These are phyloP conservation scores for Dioscorea zingiberensis DNA, from an alignment of 106 monocot species.

Conservation along the genomic window DNA sequence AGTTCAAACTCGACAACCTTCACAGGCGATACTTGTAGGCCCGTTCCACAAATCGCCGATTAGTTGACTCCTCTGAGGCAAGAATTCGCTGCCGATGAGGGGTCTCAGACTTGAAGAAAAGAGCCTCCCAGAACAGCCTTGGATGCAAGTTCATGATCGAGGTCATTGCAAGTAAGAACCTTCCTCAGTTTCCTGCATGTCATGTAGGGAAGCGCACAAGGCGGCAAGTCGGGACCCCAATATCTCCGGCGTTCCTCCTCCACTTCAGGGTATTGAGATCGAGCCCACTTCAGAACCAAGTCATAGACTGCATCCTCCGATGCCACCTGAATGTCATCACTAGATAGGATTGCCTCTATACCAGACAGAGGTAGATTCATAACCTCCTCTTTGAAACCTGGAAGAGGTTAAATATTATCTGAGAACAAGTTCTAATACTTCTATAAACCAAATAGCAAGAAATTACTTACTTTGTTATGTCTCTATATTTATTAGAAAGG, in stretches of 20 bases:
- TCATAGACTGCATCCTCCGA: constrained; percentile 75
- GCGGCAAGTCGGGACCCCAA: constrained; percentile 44
- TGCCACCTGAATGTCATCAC: constrained; percentile 68
- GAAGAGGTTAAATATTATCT: background rate
- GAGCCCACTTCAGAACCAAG: constrained; percentile 64
- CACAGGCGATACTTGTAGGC: constrained; percentile 79
- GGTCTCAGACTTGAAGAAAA: constrained; percentile 64
- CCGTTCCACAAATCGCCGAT: constrained; percentile 40
- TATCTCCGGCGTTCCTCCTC: constrained; percentile 56
- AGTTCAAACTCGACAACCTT: constrained; percentile 67
- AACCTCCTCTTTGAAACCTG: constrained; percentile 67
- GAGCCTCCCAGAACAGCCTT: constrained; percentile 61
- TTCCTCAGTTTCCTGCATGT: constrained; percentile 59
- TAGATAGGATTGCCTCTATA: constrained; percentile 54
- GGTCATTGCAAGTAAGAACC: constrained; percentile 45
- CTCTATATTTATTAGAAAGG: constrained; percentile 52
- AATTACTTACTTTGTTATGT: constrained; percentile 53
- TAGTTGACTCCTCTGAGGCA: constrained; percentile 24
- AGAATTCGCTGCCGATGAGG: constrained; percentile 58
- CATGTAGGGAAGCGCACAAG: constrained; percentile 65
- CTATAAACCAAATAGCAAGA: background rate
- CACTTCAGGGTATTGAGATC: constrained; percentile 44
- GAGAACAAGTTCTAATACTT: background rate
- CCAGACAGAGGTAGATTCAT: constrained; percentile 62
- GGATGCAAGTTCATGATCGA: constrained; percentile 52